These are phyloP conservation scores for Geosmithia flava DNA, from an alignment of 2,329 filamentous ascomycete species.

Conservation along the genomic window DNA sequence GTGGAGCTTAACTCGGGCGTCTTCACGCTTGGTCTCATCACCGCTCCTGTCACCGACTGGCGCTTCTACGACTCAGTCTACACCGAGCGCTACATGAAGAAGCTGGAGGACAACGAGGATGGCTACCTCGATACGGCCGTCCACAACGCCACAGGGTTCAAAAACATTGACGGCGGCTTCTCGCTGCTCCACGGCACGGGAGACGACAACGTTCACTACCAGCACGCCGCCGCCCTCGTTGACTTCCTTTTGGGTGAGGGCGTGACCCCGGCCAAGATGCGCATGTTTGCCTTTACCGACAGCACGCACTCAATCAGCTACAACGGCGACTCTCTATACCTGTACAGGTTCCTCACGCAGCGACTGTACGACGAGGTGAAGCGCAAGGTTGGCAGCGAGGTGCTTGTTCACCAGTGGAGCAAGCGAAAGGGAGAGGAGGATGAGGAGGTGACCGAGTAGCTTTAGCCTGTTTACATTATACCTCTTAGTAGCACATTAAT, in stretches of 20 bases:
- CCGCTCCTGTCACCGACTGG: constrained; percentile 57
- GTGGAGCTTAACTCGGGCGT: constrained; percentile 47
- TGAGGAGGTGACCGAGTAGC: neutral
- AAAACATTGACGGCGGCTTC: constrained; percentile 46
- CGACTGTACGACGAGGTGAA: constrained; percentile 50
- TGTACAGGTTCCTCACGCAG: constrained; percentile 52
- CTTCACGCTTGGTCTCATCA: constrained; percentile 51
- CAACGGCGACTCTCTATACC: constrained; percentile 37
- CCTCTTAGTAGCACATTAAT: neutral
- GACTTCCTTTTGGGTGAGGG: constrained; percentile 47
- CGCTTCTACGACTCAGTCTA: constrained; percentile 62
- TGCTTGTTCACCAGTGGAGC: constrained; percentile 21
- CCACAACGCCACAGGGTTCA: constrained; percentile 45
- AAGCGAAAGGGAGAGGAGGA: neutral
- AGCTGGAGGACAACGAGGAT: constrained; percentile 36
- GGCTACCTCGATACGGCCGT: constrained; percentile 53
- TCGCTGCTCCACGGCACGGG: constrained; percentile 54
- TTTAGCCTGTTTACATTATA: neutral
- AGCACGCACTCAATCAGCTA: constrained; percentile 50
- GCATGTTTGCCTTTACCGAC: constrained; percentile 54
- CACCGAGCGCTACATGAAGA: constrained; percentile 64
- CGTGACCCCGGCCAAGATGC: constrained; percentile 48
- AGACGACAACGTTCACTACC: constrained; percentile 63
- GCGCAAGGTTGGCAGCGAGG: constrained; percentile 25
- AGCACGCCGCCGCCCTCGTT: constrained; percentile 48